phyloP scores from a whole-genome alignment of 2,329 filamentous ascomycete species.

The Xylaria sp. region DNA sequence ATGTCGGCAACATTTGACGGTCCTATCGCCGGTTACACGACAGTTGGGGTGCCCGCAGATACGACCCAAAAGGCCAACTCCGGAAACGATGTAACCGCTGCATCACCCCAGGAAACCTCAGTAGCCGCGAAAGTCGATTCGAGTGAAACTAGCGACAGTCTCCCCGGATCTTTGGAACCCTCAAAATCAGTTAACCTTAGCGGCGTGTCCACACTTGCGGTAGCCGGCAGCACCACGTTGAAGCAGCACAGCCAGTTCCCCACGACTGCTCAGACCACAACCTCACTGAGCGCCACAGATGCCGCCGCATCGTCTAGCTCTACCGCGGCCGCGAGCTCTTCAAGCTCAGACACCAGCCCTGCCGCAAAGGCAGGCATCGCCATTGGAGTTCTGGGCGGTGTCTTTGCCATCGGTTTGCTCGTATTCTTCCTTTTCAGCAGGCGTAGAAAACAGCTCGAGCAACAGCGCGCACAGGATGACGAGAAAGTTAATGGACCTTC shows the following conservation, averaged over 20 bases:
- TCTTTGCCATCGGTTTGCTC: slow-evolving; percentile 74
- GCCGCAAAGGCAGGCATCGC: slow-evolving; percentile 82
- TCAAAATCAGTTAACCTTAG: slow-evolving; percentile 31
- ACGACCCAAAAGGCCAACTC: slow-evolving; percentile 30
- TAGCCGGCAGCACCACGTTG: slow-evolving; percentile 23
- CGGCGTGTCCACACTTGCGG: slow-evolving; percentile 30
- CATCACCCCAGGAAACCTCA: slow-evolving; percentile 28
- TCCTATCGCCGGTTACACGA: slow-evolving; percentile 57
- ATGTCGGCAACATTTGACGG: slow-evolving; percentile 56
- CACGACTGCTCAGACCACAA: slow-evolving; percentile 39
- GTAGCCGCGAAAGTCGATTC: slow-evolving; percentile 15
- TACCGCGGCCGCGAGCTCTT: slow-evolving; percentile 41
- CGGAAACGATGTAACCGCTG: slow-evolving; percentile 25
- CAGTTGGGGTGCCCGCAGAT: slow-evolving; percentile 48
- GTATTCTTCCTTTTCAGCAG: slow-evolving; percentile 77
- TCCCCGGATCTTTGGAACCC: slow-evolving; percentile 33
- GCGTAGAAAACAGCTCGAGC: slow-evolving; percentile 73
- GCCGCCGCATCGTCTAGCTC: slow-evolving; percentile 42
- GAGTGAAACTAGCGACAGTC: slow-evolving; percentile 13
- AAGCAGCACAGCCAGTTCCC: slow-evolving; percentile 33
- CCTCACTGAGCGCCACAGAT: slow-evolving; percentile 30
- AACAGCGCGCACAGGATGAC: slow-evolving; percentile 65
- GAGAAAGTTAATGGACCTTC: slow-evolving; percentile 69
- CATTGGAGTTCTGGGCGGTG: slow-evolving; percentile 78
- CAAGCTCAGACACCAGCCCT: slow-evolving; percentile 41